Evolutionary conservation across 2,329 filamentous ascomycete genomes (phyloP).

Genomic region (Talaromyces sp.): DNA sequence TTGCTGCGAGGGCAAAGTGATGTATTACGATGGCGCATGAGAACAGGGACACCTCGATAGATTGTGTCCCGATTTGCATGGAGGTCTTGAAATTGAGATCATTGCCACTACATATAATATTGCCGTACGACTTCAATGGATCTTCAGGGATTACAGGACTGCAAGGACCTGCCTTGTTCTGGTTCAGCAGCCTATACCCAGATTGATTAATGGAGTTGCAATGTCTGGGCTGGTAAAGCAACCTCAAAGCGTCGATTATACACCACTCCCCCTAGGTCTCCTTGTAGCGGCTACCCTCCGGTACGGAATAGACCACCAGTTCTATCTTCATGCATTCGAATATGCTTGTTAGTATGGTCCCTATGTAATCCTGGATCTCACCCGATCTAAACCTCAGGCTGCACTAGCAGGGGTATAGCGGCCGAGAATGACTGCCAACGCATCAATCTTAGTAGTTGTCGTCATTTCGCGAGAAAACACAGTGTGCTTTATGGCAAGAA

Average conservation of each 20-base stretch:
- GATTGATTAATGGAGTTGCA: too few species aligned
- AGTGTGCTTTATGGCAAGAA: not conserved
- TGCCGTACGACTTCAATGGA: not conserved
- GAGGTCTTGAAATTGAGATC: not conserved
- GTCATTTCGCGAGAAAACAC: not conserved
- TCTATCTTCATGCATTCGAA: not conserved
- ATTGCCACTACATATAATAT: not conserved
- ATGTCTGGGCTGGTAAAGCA: too few species aligned
- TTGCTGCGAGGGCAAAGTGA: slow-evolving; percentile 6
- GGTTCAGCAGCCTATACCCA: too few species aligned
- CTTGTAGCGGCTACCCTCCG: too few species aligned
- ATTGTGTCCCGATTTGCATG: not conserved
- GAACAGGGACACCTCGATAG: not conserved
- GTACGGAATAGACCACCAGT: not conserved
- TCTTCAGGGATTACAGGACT: not conserved
- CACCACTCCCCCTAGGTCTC: too few species aligned
- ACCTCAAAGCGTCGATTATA: too few species aligned
- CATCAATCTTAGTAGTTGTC: not conserved
- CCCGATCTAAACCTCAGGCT: not conserved
- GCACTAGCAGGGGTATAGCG: not conserved
- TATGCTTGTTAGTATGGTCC: not conserved
- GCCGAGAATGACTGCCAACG: slow-evolving; percentile 6
- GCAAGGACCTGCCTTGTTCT: too few species aligned
- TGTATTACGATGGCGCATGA: not conserved
- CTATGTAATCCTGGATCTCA: not conserved